phyloP scores from a whole-genome alignment of 371 early-diverging fungal species.

The Zychaea mexicana region DNA sequence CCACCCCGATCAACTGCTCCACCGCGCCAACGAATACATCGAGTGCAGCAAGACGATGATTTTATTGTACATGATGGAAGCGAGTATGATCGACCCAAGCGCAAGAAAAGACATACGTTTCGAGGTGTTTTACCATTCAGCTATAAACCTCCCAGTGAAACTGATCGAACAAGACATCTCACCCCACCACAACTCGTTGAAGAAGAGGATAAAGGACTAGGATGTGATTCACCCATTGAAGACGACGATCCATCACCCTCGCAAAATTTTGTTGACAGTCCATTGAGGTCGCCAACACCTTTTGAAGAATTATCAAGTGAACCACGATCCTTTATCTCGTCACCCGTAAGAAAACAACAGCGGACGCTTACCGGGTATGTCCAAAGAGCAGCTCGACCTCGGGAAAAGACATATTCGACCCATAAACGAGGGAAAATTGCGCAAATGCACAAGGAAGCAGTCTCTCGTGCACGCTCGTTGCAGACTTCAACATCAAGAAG shows the following conservation, averaged over 20 bases:
- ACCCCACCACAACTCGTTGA: neutral
- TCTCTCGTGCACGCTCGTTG: neutral
- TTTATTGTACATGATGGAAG: slow-evolving; percentile 1
- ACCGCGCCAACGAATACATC: neutral
- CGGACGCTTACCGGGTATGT: neutral
- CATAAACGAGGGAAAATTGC: neutral
- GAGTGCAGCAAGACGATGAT: neutral
- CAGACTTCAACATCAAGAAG: neutral
- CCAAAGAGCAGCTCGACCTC: neutral
- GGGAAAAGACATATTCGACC: neutral
- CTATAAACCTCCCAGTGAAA: no score
- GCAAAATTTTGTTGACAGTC: neutral
- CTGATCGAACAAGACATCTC: neutral
- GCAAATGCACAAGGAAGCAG: neutral
- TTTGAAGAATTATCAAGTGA: no score
- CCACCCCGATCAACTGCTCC: neutral
- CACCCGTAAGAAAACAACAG: neutral
- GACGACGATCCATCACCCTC: neutral
- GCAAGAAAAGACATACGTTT: neutral
- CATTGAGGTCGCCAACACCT: no score
- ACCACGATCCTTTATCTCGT: neutral
- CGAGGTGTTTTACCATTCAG: neutral
- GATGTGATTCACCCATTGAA: neutral
- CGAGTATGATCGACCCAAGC: neutral
- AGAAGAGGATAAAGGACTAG: neutral